A percentile compares a stretch with the other conserved stretches of the same genome.
Evolutionary conservation across 1,139 yeast species (phyloP).

Genomic region (Taiozyma sp.): DNA sequence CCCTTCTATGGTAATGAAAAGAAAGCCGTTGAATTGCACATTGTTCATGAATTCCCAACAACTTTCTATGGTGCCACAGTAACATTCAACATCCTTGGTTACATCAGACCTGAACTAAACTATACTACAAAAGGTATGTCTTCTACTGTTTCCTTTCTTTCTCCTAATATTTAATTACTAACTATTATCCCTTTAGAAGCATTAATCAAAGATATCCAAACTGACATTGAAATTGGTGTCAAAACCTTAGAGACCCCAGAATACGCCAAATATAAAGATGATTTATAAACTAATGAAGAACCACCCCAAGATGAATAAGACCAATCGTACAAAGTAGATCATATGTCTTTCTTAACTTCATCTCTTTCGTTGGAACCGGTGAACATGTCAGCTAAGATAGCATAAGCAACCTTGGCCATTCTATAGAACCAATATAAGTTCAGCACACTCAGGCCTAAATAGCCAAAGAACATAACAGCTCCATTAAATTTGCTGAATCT

Average conservation of each 20-base stretch:
- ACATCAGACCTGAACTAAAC: constrained; percentile 84
- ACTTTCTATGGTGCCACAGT: constrained; percentile 82
- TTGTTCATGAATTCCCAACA: constrained; percentile 62
- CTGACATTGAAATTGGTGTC: constrained; percentile 68
- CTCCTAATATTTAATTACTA: background rate
- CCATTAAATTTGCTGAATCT: constrained; percentile 42
- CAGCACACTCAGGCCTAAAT: constrained; percentile 58
- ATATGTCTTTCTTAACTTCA: constrained; percentile 24
- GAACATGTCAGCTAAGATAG: constrained; percentile 21
- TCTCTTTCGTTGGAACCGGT: constrained; percentile 18
- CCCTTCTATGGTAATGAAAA: constrained; percentile 80
- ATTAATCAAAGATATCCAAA: constrained; percentile 74
- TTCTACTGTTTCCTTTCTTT: constrained; percentile 1
- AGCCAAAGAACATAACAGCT: constrained; percentile 49
- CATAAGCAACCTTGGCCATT: constrained; percentile 67
- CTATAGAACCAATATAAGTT: constrained; percentile 78
- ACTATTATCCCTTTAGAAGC: constrained; percentile 43
- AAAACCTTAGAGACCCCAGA: constrained; percentile 38
- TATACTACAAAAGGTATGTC: constrained; percentile 53
- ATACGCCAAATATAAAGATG: constrained; percentile 23
- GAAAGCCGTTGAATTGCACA: constrained; percentile 83
- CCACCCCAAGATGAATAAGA: background rate
- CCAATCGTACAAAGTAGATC: background rate
- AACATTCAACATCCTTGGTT: constrained; percentile 71
- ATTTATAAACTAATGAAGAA: background rate